phyloP scores from a whole-genome alignment of 2,329 filamentous ascomycete species.

The Aspergillus sp. region DNA sequence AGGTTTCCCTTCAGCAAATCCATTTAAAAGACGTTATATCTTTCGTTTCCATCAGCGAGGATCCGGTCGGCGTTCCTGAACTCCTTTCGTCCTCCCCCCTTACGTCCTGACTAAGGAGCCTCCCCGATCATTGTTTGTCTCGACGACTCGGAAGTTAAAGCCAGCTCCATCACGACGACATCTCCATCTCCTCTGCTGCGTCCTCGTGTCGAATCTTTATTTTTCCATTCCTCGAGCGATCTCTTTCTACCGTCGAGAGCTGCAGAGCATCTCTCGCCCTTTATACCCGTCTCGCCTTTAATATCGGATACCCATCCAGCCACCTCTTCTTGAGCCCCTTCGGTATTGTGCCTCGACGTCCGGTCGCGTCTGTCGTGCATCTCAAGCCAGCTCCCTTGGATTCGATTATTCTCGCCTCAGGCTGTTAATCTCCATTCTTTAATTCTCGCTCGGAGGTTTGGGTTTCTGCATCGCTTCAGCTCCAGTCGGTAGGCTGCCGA shows the following conservation, averaged over 20 bases:
- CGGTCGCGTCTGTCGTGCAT: conserved; percentile 24
- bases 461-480: conserved; percentile 2
- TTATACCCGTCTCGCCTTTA: conserved; percentile 18
- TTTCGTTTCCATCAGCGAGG: background rate
- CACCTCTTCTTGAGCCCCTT: conserved; percentile 19
- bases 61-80: background rate
- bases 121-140: conserved; percentile 6
- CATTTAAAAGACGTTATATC: conserved; percentile 5
- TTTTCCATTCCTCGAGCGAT: conserved; percentile 9
- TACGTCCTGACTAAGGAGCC: conserved; percentile 8
- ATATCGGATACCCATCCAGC: conserved; percentile 14
- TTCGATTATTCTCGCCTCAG: conserved; percentile 15
- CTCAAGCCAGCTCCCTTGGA: conserved; percentile 8
- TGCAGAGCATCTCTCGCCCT: conserved; percentile 38
- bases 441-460: conserved; percentile 3
- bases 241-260: conserved; percentile 26
- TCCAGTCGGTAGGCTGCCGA: conserved; percentile 16
- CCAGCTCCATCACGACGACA: conserved; percentile 8
- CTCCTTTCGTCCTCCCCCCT: conserved; percentile 22
- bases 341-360: conserved; percentile 19
- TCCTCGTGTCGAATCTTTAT: conserved; percentile 20
- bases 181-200: conserved; percentile 7
- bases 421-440: conserved; percentile 18
- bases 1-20: conserved; percentile 6
- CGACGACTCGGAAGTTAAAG: conserved; percentile 6